Base-by-base conservation (phyloP, 192 early-diverging fungal species). In the Jimgerdemannia lactiflua region DNA sequence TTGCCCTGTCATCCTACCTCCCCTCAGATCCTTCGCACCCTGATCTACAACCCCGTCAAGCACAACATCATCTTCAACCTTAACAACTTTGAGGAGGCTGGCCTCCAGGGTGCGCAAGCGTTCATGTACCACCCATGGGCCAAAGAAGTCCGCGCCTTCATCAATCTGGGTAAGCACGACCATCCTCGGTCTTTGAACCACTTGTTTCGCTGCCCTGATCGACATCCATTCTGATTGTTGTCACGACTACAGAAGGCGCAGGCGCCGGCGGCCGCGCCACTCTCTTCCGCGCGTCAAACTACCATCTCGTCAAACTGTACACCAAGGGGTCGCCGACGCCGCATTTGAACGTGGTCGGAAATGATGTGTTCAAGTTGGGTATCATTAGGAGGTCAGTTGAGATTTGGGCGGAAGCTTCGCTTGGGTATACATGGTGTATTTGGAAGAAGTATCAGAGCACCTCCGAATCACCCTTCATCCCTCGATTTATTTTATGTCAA, bases 21-120 rank as follows among this genome's bases (percentile, higher is more conserved):
- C 49, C 49, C 6, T 14, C 75, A 82, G 81, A 76, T 91, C 65
- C 75, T 90, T 64, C 88, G 90, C 63, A 91, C 86, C 69, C 79
- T 93, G 74, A 81, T 87, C 39, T 70, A 76, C 29, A 81, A 86
- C 44, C 92, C 90, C n/a, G 84, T 86, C 39, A 79, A 85, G 19
- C 85, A 92, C 66, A 86, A 88, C 4, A 83, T 93, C 54, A 77
- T 93, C 11, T 88, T 93, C 73, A 89, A 92, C 80, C 89, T 93
- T 68, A 91, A 93, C 76, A 92, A 91, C 78, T 87, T 87, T 49
- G 92, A 93, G 79, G 92, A 93, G 73, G 79, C 75, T 71, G 92
- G 91, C 0, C 78, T 93, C 19, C 79, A 85, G 76, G 92, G 92
- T 10, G 90, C 92, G 8, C 80, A 77, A 19, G 79, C 85, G 4